Evolutionary conservation across 176 grass and related monocot genomes (phyloP), one percentile per base, ranked within the genome.

Genomic region (Otatea glauca): DNA sequence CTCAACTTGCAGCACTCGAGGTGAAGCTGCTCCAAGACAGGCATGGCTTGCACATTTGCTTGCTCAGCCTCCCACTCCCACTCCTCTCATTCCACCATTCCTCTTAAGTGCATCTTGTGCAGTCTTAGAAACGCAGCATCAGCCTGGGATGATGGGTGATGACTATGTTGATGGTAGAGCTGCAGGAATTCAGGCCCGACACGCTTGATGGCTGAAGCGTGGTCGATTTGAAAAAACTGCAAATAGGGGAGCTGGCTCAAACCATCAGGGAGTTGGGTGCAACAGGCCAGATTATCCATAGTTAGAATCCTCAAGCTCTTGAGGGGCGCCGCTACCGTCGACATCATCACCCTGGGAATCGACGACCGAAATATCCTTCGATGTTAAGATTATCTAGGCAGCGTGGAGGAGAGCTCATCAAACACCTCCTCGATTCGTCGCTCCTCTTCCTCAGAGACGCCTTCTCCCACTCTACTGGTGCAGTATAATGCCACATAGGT

Each of bases 211-310:
- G 68, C 41, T 20, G 68, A 23, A 16, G 81, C 51, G 4, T 8
- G n/a, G 0, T 0, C 0, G 15, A 83, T 47, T 4, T 61, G 59
- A 5, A 83, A 3, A 7, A 21, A 0, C 39, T 32, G 29, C 68
- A 83, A 61, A 21, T 44, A 27, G 6, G 41, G 68, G 43, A 83
- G 81, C 5, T 74, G 81, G 20, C 81, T 39, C 27, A 83, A 45
- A 10, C 45, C 25, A 34, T 72, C 23, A 15, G 81, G 81, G 32
- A 83, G 68, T 9, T 83, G 53, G 6, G 13, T 20, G 45, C 47
- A 74, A 7, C 24, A 74, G 1, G 71, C 14, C 24, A 61, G 23
- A n/a, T 61, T 0, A 0, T 25, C 23, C 58, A 61, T 25, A 4
- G 0, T 7, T 25, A 61, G 58, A 61, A 25, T 25, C n/a, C 58